Conservation (phyloP, 352 stramenopile species). For the Blastocystis sp. region DNA sequence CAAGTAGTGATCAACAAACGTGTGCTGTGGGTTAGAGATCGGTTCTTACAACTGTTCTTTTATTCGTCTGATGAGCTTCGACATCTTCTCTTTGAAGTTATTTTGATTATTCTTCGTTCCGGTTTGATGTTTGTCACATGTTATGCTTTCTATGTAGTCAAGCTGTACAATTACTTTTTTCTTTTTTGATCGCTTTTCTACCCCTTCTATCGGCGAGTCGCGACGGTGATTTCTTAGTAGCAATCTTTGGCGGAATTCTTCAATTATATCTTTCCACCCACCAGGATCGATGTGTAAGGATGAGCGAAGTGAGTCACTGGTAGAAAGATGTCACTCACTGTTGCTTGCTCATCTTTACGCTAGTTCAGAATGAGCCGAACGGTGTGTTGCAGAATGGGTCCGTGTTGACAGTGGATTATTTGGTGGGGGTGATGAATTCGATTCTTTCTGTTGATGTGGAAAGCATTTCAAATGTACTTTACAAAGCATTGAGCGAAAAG, state of each 20-base stretch:
- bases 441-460: neutral
- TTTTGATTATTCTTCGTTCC: slow-evolving; percentile 3
- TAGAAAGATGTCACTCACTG: slow-evolving; percentile 47
- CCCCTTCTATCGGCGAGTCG: neutral
- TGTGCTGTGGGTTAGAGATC: neutral
- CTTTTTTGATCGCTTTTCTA: neutral
- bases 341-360: neutral
- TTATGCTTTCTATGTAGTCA: neutral
- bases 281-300: slow-evolving; percentile 7
- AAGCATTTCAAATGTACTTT: neutral
- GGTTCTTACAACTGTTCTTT: neutral
- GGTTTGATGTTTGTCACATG: neutral
- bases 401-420: neutral
- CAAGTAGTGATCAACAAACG: slow-evolving; percentile 31
- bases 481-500: neutral
- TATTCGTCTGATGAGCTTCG: neutral
- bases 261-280: slow-evolving; percentile 3
- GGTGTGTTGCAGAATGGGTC: neutral
- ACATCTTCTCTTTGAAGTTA: neutral
- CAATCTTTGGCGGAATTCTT: neutral
- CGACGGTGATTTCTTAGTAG: neutral
- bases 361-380: neutral
- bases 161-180: neutral
- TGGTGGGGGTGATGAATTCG: neutral
- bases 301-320: neutral